Conservation (phyloP, 2,329 filamentous ascomycete species). For the Dactylellina sp. region DNA sequence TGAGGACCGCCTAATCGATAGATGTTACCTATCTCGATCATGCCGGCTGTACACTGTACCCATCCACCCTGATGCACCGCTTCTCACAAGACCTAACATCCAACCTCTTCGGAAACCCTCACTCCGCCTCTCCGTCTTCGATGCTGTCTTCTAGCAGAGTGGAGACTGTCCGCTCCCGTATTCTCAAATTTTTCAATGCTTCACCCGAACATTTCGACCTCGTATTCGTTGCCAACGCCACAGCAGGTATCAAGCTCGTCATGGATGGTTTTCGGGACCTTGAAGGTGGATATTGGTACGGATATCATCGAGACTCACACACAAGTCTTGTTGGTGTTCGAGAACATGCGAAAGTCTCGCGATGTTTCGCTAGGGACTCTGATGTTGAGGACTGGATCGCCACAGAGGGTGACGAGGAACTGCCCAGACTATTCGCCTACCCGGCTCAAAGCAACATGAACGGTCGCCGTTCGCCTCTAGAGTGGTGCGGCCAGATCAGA, state of each 20-base stretch:
- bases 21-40: constrained; percentile 88
- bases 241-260: constrained; percentile 88
- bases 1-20: constrained; percentile 62
- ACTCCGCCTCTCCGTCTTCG: constrained; percentile 85
- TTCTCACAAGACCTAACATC: constrained; percentile 83
- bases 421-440: constrained; percentile 65
- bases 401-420: neutral
- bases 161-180: constrained; percentile 78
- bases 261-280: constrained; percentile 78
- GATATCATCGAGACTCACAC: constrained; percentile 85
- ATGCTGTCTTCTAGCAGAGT: constrained; percentile 79
- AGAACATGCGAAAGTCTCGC: constrained; percentile 61
- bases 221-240: constrained; percentile 92
- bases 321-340: constrained; percentile 87
- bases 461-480: constrained; percentile 65
- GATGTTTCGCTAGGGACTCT: constrained; percentile 64
- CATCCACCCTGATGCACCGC: constrained; percentile 81
- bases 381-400: constrained; percentile 65
- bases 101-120: constrained; percentile 88
- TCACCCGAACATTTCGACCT: constrained; percentile 85
- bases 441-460: constrained; percentile 67
- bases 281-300: constrained; percentile 78
- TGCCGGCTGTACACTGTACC: constrained; percentile 87
- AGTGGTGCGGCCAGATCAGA: constrained; percentile 57
- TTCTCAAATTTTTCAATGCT: constrained; percentile 82